phyloP scores from a whole-genome alignment of 2,329 filamentous ascomycete genomes.

The Penicillium sumatraense region DNA sequence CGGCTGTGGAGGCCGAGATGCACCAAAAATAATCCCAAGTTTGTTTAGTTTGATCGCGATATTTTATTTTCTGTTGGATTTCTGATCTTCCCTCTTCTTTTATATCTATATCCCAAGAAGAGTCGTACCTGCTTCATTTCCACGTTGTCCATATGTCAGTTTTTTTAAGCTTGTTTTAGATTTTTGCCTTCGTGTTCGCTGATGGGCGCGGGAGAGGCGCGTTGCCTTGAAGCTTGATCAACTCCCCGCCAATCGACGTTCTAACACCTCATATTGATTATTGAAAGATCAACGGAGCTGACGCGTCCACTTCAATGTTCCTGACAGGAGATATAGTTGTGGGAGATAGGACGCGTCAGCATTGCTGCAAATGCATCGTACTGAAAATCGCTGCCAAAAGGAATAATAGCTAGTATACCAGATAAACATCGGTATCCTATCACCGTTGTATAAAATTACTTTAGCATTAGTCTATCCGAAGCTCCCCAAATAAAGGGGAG shows the following conservation, averaged over 20 bases:
- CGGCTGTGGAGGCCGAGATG: background rate
- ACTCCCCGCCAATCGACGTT: background rate
- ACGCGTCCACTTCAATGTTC: background rate
- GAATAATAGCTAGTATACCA: background rate
- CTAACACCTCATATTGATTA: background rate
- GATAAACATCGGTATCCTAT: too few relatives aligned
- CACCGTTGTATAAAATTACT: too few relatives aligned
- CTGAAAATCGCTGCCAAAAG: background rate
- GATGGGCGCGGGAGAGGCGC: conserved; percentile 4
- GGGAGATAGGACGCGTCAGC: background rate
- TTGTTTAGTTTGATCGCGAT: conserved; percentile 1
- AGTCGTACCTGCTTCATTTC: background rate
- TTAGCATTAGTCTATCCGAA: background rate
- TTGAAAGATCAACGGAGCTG: conserved; percentile 4
- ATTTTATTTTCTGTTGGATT: background rate
- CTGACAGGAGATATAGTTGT: background rate
- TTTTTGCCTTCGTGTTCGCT: background rate
- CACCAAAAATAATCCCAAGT: too few relatives aligned
- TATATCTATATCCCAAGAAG: background rate
- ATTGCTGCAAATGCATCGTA: background rate
- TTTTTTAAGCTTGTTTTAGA: conserved; percentile 6
- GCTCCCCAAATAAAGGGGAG: too few relatives aligned
- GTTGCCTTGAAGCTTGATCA: background rate
- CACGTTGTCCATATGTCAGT: background rate
- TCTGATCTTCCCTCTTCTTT: background rate